Evolutionary conservation across 371 early-diverging fungal species (phyloP), one percentile per base, ranked within the genome.

Genomic region (Gilbertella persicaria): DNA sequence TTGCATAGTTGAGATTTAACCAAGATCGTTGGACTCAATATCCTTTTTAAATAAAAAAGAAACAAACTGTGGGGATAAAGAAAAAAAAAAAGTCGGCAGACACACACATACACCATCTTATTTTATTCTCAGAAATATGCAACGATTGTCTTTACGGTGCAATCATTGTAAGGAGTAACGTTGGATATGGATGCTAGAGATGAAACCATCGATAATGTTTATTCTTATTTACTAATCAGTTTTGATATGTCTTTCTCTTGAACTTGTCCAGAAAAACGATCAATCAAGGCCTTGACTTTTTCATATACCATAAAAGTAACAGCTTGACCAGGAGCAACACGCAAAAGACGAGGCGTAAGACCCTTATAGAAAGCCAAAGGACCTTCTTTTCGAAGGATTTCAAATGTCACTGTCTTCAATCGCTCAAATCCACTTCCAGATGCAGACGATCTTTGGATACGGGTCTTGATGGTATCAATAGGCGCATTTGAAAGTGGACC

Each of bases 401-500:
- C 78, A 2, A 81, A 66, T 33, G 87, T 82, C 28, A 96, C 89
- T 6, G 73, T 66, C 46, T 75, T 78, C 73, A 96, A 90, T 16
- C 94, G 86, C 40, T 72, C 67, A 85, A 87, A 93, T 19, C 91
- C 94, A 23, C 82, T 79, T 54, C 94, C 88, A 30, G 82, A 75
- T 13, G 83, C 79, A 16, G 85, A 83, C 1, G 87, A 83, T 73
- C 78, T 91, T 69, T 98, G 98, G 64, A 98, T 93, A 74, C 98
- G 92, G 3, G 98, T 98, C 82, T 98, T 98, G 71, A 98, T 94
- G 35, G 96, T 97, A 75, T 98, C 98, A 52, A 98, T 96, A 28
- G 98, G 98, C 28, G 94, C 95, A 71, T 98, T 98, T 53, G 91
- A 93, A 13, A 97, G 75, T 4, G 98, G 98, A 20, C 98, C 93